Evolutionary conservation across 495 filamentous ascomycete species (phyloP).

Genomic region (Amniculicola lignicola): DNA sequence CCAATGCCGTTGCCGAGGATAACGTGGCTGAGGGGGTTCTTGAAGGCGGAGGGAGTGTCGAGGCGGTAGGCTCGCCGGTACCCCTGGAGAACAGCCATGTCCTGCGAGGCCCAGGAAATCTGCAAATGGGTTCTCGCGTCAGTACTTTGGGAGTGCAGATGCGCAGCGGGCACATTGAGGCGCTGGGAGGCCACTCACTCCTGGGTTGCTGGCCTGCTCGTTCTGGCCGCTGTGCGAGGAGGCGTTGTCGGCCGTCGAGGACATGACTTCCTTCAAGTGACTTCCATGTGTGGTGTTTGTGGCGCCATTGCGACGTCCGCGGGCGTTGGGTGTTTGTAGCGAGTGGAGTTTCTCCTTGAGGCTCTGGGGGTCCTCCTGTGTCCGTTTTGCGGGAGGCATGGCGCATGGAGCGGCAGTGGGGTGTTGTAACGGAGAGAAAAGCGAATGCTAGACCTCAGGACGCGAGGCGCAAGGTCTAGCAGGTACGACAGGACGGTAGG

Average conservation of each 20-base stretch:
- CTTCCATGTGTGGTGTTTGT: conserved; percentile 32
- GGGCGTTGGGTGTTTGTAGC: conserved; percentile 9
- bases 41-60: conserved; percentile 64
- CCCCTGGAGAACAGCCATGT: conserved; percentile 67
- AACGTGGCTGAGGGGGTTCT: conserved; percentile 66
- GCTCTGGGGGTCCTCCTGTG: conserved; percentile 25
- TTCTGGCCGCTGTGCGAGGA: conserved; percentile 32
- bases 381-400: conserved; percentile 34
- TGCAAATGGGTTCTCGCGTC: conserved; percentile 39
- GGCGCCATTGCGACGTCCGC: conserved; percentile 31
- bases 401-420: not conserved
- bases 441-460: conserved; percentile 16
- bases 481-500: not conserved
- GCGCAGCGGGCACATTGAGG: not conserved
- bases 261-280: conserved; percentile 40
- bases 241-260: conserved; percentile 32
- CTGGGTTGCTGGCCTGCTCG: conserved; percentile 28
- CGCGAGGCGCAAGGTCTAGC: conserved; percentile 17
- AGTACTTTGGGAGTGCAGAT: not conserved
- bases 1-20: conserved; percentile 72
- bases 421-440: not conserved
- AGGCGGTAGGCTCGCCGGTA: conserved; percentile 78
- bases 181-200: conserved; percentile 27
- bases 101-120: conserved; percentile 75
- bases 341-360: conserved; percentile 35